A percentile compares a stretch with the other conserved stretches of the same genome.
These are phyloP conservation scores for Penicillium simplicissimum DNA, from an alignment of 495 filamentous ascomycete genomes.

Conservation along the genomic window DNA sequence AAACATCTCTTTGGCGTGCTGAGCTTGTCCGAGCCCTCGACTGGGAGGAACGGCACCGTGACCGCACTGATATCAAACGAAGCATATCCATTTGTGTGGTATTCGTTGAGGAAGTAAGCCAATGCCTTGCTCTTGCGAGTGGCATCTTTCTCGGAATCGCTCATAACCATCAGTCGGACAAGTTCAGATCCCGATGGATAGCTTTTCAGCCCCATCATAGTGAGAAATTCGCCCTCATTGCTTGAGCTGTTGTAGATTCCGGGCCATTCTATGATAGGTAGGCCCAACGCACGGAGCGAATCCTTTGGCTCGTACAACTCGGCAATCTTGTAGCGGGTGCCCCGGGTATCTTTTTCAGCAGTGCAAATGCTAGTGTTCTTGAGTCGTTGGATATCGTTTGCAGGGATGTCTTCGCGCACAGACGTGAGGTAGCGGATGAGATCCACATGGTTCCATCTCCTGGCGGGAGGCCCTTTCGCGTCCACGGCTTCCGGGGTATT, in stretches of 20 bases:
- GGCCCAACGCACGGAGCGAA: constrained; percentile 60
- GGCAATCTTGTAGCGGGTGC: constrained; percentile 70
- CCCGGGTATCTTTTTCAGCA: constrained; percentile 55
- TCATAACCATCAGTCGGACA: constrained; percentile 68
- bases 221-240: constrained; percentile 72
- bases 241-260: constrained; percentile 62
- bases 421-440: constrained; percentile 91
- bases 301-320: constrained; percentile 86
- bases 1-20: constrained; percentile 78
- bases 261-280: constrained; percentile 87
- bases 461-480: constrained; percentile 33
- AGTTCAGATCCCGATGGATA: constrained; percentile 70
- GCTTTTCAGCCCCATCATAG: constrained; percentile 65
- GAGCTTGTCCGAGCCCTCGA: constrained; percentile 63
- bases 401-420: constrained; percentile 85
- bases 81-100: constrained; percentile 73
- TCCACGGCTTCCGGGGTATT: constrained; percentile 47
- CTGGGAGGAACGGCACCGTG: constrained; percentile 67
- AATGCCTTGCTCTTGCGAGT: constrained; percentile 63
- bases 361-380: constrained; percentile 76
- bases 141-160: constrained; percentile 55
- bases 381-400: constrained; percentile 77
- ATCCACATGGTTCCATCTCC: constrained; percentile 88
- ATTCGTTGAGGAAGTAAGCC: constrained; percentile 79
- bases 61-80: constrained; percentile 56